These are phyloP conservation scores for Podila clonocystis DNA, from an alignment of 192 early-diverging fungal species.

Conservation along the genomic window DNA sequence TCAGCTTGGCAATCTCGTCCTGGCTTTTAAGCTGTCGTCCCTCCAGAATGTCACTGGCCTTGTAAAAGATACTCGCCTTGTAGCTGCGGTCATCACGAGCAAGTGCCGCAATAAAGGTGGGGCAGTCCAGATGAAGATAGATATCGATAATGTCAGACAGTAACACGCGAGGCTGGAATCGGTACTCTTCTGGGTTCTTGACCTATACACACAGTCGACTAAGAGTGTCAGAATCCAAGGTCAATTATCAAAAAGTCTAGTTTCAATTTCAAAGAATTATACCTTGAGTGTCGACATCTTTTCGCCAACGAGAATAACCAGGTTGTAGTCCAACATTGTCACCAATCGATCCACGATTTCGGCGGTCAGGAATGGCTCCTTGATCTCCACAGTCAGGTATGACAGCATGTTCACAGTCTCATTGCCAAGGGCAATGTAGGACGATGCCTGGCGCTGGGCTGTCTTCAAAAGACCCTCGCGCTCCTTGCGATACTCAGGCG, in stretches of 20 bases:
- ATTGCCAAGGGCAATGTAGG: constrained; percentile 87
- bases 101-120: constrained; percentile 81
- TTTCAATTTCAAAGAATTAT: background rate
- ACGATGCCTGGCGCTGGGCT: constrained; percentile 85
- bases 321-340: constrained; percentile 98
- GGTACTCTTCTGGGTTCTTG: constrained; percentile 85
- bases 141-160: constrained; percentile 88
- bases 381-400: constrained; percentile 82
- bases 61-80: constrained; percentile 76
- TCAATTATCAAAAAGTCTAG: no score
- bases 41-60: constrained; percentile 76
- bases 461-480: constrained; percentile 62
- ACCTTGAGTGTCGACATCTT: constrained; percentile 92
- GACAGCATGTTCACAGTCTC: constrained; percentile 95
- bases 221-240: background rate
- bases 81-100: constrained; percentile 90
- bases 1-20: constrained; percentile 70
- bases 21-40: constrained; percentile 70
- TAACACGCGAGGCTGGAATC: constrained; percentile 86
- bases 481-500: constrained; percentile 70
- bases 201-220: constrained; percentile 58
- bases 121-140: constrained; percentile 76
- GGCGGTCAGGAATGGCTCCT: constrained; percentile 85
- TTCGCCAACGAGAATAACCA: constrained; percentile 90
- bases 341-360: constrained; percentile 94